Base-by-base conservation (phyloP, 1,139 yeast genomes). In the Diutina pseudorugosa region DNA sequence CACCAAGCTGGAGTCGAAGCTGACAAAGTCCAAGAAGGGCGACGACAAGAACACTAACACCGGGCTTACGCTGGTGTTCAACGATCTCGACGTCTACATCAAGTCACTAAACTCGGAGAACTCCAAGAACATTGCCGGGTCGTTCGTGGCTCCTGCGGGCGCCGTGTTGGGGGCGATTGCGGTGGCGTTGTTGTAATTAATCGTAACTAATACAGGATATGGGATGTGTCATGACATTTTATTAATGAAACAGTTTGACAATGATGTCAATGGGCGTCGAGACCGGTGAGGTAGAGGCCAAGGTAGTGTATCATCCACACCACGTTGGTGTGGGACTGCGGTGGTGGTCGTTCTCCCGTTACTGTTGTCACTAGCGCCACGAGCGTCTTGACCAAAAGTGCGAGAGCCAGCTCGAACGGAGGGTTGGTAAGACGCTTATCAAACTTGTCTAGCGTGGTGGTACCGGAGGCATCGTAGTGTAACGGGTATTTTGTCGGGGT, bases 271-370 rank as follows among this genome's bases (percentile, higher is more conserved):
- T n/a, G n/a, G 7, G 23, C 9, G 19, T 21, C 23, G 47, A 14
- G 23, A 4, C 69, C 76, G 3, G 76, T 72, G 50, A 73, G 59
- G 53, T 66, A 71, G 44, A 74, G 59, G 20, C 69, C 55, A 40
- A 73, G 55, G 55, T 69, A 73, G 53, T 73, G 69, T 41, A 74
- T 57, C 52, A 66, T 71, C 79, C 79, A 74, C 55, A 73, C 60
- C 51, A 73, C 65, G 55, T 73, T 72, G 58, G 73, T 78, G 19
- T 65, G 57, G 56, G 75, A 69, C 52, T 74, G 47, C 4, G n/a
- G 19, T 2, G 47, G 33, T 4, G 19, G 33, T 23, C 18, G 16
- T 23, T 43, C 19, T 2, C 47, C 47, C 2, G 47, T 43, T 20
- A 25, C 33, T 8, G 5, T 19, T 14, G n/a, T 43, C 12, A 43